Evolutionary conservation across 192 early-diverging fungal genomes (phyloP), one percentile per base, ranked within the genome.

Genomic region (Umbelopsis ramanniana): DNA sequence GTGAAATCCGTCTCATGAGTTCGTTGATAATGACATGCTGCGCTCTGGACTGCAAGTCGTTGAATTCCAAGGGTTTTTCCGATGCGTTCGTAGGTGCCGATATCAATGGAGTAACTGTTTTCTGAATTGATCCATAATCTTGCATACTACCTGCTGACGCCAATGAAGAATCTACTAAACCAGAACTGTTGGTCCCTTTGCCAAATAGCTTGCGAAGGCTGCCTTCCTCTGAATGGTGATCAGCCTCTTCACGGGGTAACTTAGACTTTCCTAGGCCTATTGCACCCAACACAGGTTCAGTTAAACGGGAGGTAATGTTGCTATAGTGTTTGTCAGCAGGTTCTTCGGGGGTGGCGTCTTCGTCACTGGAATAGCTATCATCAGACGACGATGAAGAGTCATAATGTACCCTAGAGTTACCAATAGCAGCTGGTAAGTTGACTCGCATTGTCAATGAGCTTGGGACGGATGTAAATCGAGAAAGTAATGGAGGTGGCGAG

Each of bases 1-100:
- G 57, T 50, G 85, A 85, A 26, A 87, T 75, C n/a, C 79, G 75
- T 35, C 82, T 79, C 66, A 90, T 90, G 68, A 89, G 70, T 71
- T 90, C 85, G 75, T 90, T 89, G 66, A 90, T 75, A 14, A 89
- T 89, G 53, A 78, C 72, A 46, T 88, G 80, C 54, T 90, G 89
- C 0, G 86, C 84, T 46, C 72, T 67, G 1, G 79, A 74, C 2
- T 71, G 63, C 72, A 89, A 75, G 17, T 87, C 83, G 66, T 89
- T 86, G 69, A 90, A 90, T 71, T 88, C 85, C 9, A 83, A 4
- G 11, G 70, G 46, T 37, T 71, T 54, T 29, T 35, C 35, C 3
- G n/a, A 15, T 26, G 48, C 0, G 2, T 76, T n/a, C 10, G 15
- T 29, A 5, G 33, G 17, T 37, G 57, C 14, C 2, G 14, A 5